Evolutionary conservation across 495 filamentous ascomycete genomes (phyloP).

Genomic region (Penicillium fimorum): DNA sequence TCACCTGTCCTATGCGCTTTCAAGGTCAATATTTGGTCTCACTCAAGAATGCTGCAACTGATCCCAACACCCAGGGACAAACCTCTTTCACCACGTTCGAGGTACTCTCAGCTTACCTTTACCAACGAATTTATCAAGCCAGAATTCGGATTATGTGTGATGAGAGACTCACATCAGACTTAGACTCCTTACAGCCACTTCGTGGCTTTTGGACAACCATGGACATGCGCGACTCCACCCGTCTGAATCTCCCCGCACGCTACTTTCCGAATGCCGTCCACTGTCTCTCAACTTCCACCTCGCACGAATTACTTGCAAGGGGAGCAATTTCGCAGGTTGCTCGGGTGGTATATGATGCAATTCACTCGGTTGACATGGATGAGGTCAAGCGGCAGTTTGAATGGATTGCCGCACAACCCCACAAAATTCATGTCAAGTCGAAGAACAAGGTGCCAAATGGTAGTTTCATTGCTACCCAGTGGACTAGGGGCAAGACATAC

Average conservation of each 20-base stretch:
- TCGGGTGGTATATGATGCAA: not conserved
- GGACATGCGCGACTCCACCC: conserved; percentile 4
- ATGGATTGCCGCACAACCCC: conserved; percentile 4
- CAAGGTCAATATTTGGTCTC: not conserved
- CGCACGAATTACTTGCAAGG: not conserved
- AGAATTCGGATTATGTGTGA: not conserved
- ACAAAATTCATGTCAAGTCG: not conserved
- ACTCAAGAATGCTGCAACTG: not conserved
- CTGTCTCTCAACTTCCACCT: not conserved
- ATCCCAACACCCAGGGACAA: not conserved
- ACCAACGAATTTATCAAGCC: conserved; percentile 1
- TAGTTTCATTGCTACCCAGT: not conserved
- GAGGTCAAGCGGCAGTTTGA: not conserved
- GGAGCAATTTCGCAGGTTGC: not conserved
- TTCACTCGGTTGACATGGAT: not conserved
- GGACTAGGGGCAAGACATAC: not conserved
- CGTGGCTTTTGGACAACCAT: conserved; percentile 6
- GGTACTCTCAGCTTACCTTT: conserved; percentile 2
- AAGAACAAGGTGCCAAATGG: not conserved
- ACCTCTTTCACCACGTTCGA: conserved; percentile 1
- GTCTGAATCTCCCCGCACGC: not conserved
- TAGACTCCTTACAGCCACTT: not conserved
- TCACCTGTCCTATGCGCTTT: not conserved
- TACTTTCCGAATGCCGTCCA: conserved; percentile 13
- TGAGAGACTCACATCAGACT: not conserved